A percentile compares a stretch with the other conserved stretches of the same genome.
Evolutionary conservation across 2,329 filamentous ascomycete genomes (phyloP).

Genomic region (Davidsoniella australis): DNA sequence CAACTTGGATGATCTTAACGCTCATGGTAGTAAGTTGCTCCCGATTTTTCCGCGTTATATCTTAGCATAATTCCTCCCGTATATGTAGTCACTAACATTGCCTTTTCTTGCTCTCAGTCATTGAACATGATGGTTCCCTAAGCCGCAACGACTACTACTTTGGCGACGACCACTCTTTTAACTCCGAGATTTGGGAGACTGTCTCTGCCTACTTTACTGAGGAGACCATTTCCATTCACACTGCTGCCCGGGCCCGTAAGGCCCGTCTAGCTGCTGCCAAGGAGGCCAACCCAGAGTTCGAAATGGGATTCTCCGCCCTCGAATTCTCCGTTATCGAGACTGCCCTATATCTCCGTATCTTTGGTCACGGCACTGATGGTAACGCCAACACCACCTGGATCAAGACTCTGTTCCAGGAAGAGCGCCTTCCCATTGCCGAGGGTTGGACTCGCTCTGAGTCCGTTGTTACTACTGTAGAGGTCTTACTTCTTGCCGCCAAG

Average conservation of each 20-base stretch:
- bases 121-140: slow-evolving; percentile 21
- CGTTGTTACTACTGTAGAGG: background rate
- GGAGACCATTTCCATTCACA: slow-evolving; percentile 17
- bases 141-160: slow-evolving; percentile 18
- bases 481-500: background rate
- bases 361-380: slow-evolving; percentile 14
- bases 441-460: slow-evolving; percentile 5
- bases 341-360: slow-evolving; percentile 15
- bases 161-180: slow-evolving; percentile 19
- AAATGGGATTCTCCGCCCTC: slow-evolving; percentile 5
- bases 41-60: background rate
- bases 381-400: slow-evolving; percentile 15
- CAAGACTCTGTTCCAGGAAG: slow-evolving; percentile 13
- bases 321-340: slow-evolving; percentile 16
- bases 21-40: slow-evolving; percentile 14
- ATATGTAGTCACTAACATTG: background rate
- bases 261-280: slow-evolving; percentile 16
- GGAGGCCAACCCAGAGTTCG: slow-evolving; percentile 17
- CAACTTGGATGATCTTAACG: slow-evolving; percentile 18
- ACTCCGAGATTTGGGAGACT: slow-evolving; percentile 16
- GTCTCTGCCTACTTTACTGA: slow-evolving; percentile 14
- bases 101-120: slow-evolving; percentile 14
- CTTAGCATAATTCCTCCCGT: background rate
- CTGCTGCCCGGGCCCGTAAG: slow-evolving; percentile 17
- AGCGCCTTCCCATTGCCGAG: slow-evolving; percentile 11